phyloP scores from a whole-genome alignment of 306 rosid genomes.

The Mimosa pudica region DNA sequence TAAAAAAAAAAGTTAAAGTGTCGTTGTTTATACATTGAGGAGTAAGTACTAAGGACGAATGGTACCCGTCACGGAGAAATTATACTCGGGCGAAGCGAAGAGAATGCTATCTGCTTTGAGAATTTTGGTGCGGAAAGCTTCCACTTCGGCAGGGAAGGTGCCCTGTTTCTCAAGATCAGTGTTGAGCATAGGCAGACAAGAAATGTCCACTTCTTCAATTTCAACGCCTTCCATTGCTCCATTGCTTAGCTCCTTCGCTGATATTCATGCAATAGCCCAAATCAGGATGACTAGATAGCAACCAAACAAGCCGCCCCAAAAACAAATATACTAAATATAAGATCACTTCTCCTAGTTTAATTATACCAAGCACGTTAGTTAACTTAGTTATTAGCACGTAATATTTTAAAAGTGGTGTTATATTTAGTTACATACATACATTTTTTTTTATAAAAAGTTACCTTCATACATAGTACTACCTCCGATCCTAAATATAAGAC shows the following conservation, averaged over 20 bases:
- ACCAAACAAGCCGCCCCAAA: not conserved
- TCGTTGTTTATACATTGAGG: no score
- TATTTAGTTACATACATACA: no score
- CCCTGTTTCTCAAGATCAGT: slow-evolving; percentile 70
- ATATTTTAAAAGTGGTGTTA: no score
- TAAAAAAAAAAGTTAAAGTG: no score
- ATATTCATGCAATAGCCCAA: not conserved
- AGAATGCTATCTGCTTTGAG: slow-evolving; percentile 63
- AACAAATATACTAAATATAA: no score
- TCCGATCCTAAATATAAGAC: no score
- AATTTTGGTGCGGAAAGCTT: slow-evolving; percentile 69
- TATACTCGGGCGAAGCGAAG: slow-evolving; percentile 85
- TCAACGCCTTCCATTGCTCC: slow-evolving; percentile 50
- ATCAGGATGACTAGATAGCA: not conserved
- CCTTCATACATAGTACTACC: no score
- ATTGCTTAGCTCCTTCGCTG: slow-evolving; percentile 60
- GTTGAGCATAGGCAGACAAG: slow-evolving; percentile 62
- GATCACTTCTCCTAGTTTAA: no score
- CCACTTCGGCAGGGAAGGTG: slow-evolving; percentile 54
- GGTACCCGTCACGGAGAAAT: slow-evolving; percentile 60
- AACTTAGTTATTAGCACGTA: no score
- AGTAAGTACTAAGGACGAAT: no score
- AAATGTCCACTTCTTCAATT: slow-evolving; percentile 60
- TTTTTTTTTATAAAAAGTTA: no score
- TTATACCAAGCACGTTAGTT: no score